These are phyloP conservation scores for Gastrodia elata DNA, from an alignment of 106 monocot genomes.

Conservation along the genomic window DNA sequence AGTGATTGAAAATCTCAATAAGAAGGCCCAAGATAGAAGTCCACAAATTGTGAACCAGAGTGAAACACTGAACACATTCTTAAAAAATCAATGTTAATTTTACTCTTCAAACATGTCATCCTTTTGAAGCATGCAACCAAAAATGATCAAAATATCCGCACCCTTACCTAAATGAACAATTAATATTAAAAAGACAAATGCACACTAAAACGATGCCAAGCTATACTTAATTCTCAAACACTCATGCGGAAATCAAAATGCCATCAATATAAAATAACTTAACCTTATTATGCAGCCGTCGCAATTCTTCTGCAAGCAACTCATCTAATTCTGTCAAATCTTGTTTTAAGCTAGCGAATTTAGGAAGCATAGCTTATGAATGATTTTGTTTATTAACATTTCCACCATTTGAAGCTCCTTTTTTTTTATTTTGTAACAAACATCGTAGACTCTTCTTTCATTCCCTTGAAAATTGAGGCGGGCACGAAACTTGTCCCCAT, in stretches of 20 bases:
- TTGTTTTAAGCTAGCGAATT: conserved; percentile 16
- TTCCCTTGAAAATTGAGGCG: conserved; percentile 26
- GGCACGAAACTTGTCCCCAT: conserved; percentile 84
- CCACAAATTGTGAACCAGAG: no score
- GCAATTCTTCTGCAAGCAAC: conserved; percentile 30
- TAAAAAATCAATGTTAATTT: no score
- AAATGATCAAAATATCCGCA: no score
- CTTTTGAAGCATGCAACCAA: no score
- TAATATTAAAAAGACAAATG: background rate
- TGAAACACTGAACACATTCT: no score
- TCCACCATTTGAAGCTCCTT: conserved; percentile 3
- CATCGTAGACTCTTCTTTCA: conserved; percentile 5
- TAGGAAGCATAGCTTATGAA: conserved; percentile 9
- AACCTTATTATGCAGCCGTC: conserved; percentile 26
- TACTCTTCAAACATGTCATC: no score
- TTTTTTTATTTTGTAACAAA: conserved; percentile 11
- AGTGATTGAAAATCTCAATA: no score
- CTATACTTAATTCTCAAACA: background rate
- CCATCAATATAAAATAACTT: background rate
- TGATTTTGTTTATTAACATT: conserved; percentile 6
- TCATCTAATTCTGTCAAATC: conserved; percentile 25
- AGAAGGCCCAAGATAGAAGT: no score
- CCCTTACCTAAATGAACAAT: no score
- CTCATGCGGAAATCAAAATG: background rate
- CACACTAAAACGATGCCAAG: background rate